A percentile compares a stretch with the other conserved stretches of the same genome.
These are phyloP conservation scores for Tetradesmus lagerheimii DNA, from an alignment of 139 green algal genomes.

Conservation along the genomic window DNA sequence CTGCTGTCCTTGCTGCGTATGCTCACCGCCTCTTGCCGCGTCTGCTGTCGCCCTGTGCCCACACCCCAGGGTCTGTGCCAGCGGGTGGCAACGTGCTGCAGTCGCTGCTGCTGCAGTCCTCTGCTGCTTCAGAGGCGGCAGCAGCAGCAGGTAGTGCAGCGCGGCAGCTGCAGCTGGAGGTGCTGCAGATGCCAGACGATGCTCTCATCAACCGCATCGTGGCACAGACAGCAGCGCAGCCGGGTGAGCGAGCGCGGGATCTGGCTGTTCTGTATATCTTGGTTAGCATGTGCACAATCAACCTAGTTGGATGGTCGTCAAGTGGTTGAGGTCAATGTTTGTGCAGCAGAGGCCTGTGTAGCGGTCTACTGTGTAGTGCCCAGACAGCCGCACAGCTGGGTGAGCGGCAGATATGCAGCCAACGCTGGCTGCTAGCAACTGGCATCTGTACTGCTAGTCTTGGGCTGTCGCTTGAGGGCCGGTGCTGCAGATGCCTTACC, in stretches of 20 bases:
- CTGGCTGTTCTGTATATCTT: background rate
- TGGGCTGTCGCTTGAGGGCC: too few relatives aligned
- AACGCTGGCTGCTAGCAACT: too few relatives aligned
- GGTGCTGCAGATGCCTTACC: too few relatives aligned
- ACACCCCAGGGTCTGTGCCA: background rate
- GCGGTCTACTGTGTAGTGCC: too few relatives aligned
- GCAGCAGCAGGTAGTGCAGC: background rate
- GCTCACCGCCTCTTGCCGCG: background rate
- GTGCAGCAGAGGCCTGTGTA: too few relatives aligned
- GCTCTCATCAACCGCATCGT: constrained; percentile 18
- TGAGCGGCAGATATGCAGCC: too few relatives aligned
- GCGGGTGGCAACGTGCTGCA: background rate
- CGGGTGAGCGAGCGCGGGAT: background rate
- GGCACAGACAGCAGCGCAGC: constrained; percentile 25
- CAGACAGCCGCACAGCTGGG: too few relatives aligned
- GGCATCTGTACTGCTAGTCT: too few relatives aligned
- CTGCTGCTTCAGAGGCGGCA: background rate
- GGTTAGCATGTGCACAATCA: too few relatives aligned
- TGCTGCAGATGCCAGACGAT: constrained; percentile 21
- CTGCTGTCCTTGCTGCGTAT: background rate
- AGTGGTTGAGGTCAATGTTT: too few relatives aligned
- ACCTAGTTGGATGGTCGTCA: too few relatives aligned
- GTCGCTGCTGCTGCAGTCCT: background rate
- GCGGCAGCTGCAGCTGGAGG: constrained; percentile 1
- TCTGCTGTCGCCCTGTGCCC: background rate